Conservation (phyloP, 192 early-diverging fungal genomes). For the Coemansia sp. region DNA sequence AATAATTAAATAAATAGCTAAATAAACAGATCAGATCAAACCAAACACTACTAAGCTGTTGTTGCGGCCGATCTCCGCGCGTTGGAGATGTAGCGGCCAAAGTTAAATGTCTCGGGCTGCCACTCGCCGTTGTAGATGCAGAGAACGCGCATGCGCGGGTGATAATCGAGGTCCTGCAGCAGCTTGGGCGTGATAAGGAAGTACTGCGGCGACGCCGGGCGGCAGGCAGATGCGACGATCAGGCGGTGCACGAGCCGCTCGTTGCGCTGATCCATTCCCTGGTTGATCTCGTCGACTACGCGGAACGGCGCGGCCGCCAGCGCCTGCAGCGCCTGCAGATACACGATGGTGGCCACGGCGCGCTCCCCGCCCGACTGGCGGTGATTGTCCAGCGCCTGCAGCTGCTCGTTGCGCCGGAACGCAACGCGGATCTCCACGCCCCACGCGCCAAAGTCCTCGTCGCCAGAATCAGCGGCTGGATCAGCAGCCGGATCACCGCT, state of each 20-base stretch:
- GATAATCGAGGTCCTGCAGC: conserved; percentile 89
- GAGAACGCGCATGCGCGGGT: conserved; percentile 86
- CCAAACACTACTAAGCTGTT: background rate
- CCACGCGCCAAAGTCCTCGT: conserved; percentile 90
- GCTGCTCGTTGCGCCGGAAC: conserved; percentile 82
- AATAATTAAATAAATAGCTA: background rate
- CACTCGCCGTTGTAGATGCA: conserved; percentile 96
- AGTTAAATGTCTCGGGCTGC: conserved; percentile 63
- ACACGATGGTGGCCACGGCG: conserved; percentile 94
- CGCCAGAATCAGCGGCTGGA: conserved; percentile 65
- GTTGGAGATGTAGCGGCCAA: conserved; percentile 41
- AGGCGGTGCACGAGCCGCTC: conserved; percentile 94
- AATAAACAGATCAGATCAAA: background rate
- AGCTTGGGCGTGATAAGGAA: conserved; percentile 99
- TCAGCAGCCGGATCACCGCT: conserved; percentile 26
- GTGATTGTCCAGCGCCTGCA: conserved; percentile 82
- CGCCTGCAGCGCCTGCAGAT: conserved; percentile 90
- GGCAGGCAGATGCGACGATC: conserved; percentile 82
- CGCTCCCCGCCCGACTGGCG: conserved; percentile 98
- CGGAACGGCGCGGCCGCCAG: conserved; percentile 90
- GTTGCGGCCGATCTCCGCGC: conserved; percentile 10
- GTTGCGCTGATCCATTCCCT: conserved; percentile 98
- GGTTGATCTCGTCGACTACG: conserved; percentile 99
- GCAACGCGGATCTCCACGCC: conserved; percentile 94
- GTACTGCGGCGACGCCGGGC: conserved; percentile 62